These are phyloP conservation scores for Hymenotorrendiella dingleyae DNA, from an alignment of 2,329 filamentous ascomycete species.

Conservation along the genomic window DNA sequence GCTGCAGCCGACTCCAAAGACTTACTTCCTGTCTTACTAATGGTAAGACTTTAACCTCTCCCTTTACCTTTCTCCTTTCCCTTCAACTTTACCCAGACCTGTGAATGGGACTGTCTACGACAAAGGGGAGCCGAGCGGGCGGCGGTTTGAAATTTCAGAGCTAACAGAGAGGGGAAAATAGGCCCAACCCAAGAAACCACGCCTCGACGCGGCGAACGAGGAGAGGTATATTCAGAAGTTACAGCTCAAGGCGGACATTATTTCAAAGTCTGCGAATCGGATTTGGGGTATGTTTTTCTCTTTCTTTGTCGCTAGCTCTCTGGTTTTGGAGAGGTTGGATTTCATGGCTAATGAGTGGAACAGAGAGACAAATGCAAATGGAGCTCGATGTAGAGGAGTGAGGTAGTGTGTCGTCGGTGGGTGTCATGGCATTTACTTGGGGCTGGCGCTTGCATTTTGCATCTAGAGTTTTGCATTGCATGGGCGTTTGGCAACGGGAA, in stretches of 20 bases:
- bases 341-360: not conserved
- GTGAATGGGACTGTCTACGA: too few species aligned
- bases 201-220: constrained; percentile 49
- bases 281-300: constrained; percentile 46
- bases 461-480: too few species aligned
- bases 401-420: too few species aligned
- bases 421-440: too few species aligned
- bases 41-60: constrained; percentile 40
- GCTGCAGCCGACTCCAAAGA: constrained; percentile 64
- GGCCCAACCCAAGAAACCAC: constrained; percentile 62
- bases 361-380: constrained; percentile 19
- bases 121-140: too few species aligned
- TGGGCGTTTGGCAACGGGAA: too few species aligned
- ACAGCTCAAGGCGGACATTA: constrained; percentile 59
- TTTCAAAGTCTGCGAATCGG: constrained; percentile 61
- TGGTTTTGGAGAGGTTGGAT: not conserved
- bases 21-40: constrained; percentile 65
- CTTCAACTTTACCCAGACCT: too few species aligned
- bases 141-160: constrained; percentile 1
- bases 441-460: too few species aligned
- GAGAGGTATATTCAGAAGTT: constrained; percentile 59
- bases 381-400: constrained; percentile 20
- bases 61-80: not conserved
- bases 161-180: constrained; percentile 26
- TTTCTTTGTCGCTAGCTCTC: not conserved